Base-by-base conservation (phyloP, 495 filamentous ascomycete genomes). In the Chlorociboria aeruginascens region DNA sequence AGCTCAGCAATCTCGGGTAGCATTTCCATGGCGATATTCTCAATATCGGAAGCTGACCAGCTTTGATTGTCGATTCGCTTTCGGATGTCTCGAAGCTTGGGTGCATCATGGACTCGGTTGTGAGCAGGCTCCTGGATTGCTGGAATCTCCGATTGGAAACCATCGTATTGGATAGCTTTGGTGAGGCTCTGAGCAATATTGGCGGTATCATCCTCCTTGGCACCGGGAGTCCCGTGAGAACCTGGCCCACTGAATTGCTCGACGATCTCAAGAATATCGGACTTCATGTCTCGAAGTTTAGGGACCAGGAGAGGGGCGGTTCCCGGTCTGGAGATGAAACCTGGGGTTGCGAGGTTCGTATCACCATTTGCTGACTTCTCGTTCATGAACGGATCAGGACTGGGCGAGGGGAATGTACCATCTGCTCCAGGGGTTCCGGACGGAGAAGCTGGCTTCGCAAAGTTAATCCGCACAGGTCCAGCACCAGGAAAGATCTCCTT, bases 401-500 rank as follows among this genome's bases (percentile, higher is more conserved):
- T 95, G n/a, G 89, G 86, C 6, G 92, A 94, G n/a, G 85, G 85
- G 65, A 89, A 86, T 13, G 77, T 72, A 47, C 89, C 89, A 49
- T 85, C 81, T 29, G 74, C 74, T 17, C 86, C 88, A 35, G 90
- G 89, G 8, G 93, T 92, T 34, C 79, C 81, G 47, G 85, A 85
- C 32, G 85, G 76, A 30, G 88, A 90, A 14, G 89, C 90, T 36
- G 89, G 92, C 65, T 98, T 98, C 14, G 93, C 92, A 63, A 92
- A 98, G 45, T 93, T 93, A 59, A 98, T 97, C 46, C 89, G 73
- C 37, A 96, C 85, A 10, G 92, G 89, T 12, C 93, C 92, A 48
- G 89, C 89, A 39, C 92, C 93, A 7, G 92, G 93, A 69, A 98
- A 97, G 41, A 98, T 95, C 62, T 98, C 92, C 66, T 94, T 95